Evolutionary conservation across 2,329 filamentous ascomycete species (phyloP).

Genomic region (Apiospora hydei): DNA sequence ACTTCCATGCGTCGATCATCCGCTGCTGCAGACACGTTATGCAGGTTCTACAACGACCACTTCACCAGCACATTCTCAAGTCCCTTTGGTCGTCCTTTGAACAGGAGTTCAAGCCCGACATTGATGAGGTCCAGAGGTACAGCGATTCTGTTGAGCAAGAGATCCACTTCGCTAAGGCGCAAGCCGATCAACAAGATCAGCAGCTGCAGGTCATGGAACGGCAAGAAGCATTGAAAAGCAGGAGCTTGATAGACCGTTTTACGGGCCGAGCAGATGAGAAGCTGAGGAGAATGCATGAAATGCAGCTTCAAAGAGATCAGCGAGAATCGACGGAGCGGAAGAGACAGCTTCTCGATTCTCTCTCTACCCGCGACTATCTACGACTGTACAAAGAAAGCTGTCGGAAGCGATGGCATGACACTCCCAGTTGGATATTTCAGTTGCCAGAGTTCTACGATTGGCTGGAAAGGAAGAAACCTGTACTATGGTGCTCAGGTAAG

Average conservation of each 20-base stretch:
- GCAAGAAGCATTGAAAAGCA: conserved; percentile 27
- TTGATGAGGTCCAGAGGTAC: conserved; percentile 31
- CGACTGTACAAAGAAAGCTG: background rate
- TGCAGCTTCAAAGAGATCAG: background rate
- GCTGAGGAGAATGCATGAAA: background rate
- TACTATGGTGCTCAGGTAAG: background rate
- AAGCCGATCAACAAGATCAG: conserved; percentile 35
- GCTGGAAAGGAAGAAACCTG: background rate
- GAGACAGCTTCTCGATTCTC: background rate
- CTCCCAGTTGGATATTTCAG: conserved; percentile 4
- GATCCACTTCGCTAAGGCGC: conserved; percentile 37
- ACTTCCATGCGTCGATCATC: conserved; percentile 46
- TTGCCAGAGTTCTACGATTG: background rate
- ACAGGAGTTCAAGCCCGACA: conserved; percentile 38
- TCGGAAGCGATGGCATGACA: background rate
- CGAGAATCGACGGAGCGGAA: background rate
- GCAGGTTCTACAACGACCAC: conserved; percentile 36
- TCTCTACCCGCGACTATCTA: background rate
- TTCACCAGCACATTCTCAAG: conserved; percentile 34
- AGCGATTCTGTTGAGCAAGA: conserved; percentile 37
- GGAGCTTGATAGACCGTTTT: conserved; percentile 24
- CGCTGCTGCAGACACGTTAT: conserved; percentile 45
- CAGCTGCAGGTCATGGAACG: conserved; percentile 33
- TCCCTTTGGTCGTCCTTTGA: conserved; percentile 40
- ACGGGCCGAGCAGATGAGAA: background rate